phyloP scores from a whole-genome alignment of 805 yeast genomes.

The Lachancea thermotolerans region DNA sequence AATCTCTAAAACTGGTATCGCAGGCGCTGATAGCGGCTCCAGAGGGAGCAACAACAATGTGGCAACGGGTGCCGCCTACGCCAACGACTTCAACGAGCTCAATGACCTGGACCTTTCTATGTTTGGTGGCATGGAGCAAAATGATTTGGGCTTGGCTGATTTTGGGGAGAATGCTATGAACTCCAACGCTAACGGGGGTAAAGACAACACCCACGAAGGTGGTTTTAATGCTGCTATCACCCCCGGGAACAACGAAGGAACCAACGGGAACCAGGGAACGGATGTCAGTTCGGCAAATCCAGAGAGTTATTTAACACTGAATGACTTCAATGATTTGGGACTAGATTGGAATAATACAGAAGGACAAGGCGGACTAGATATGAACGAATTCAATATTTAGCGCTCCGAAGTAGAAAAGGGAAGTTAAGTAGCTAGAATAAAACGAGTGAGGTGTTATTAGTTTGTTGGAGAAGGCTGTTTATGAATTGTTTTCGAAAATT shows the following conservation, averaged over 20 bases:
- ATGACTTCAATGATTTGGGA: slow-evolving; percentile 32
- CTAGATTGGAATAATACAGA: slow-evolving; percentile 30
- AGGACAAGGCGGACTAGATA: slow-evolving; percentile 26
- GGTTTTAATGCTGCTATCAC: slow-evolving; percentile 1
- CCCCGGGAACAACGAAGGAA: slow-evolving; percentile 4
- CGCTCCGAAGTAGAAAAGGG: too few relatives aligned
- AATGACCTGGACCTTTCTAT: slow-evolving; percentile 28
- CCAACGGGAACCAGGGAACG: slow-evolving; percentile 2
- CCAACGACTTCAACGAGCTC: slow-evolving; percentile 17
- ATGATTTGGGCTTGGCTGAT: slow-evolving; percentile 23
- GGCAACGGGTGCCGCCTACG: not conserved
- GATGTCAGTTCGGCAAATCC: slow-evolving; percentile 5
- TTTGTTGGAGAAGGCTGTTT: not conserved
- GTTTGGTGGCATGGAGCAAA: slow-evolving; percentile 29
- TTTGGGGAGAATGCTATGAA: slow-evolving; percentile 11
- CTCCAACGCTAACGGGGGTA: slow-evolving; percentile 3
- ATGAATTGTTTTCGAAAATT: slow-evolving; percentile 15
- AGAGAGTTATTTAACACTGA: slow-evolving; percentile 31
- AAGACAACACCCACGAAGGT: slow-evolving; percentile 4
- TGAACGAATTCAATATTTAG: slow-evolving; percentile 22
- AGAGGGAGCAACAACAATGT: not conserved
- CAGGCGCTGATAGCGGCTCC: not conserved
- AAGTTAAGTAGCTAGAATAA: too few relatives aligned
- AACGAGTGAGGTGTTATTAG: not conserved
- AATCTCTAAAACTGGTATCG: not conserved